phyloP scores from a whole-genome alignment of 2,329 filamentous ascomycete genomes.

The Ceratocystis huliohia region DNA sequence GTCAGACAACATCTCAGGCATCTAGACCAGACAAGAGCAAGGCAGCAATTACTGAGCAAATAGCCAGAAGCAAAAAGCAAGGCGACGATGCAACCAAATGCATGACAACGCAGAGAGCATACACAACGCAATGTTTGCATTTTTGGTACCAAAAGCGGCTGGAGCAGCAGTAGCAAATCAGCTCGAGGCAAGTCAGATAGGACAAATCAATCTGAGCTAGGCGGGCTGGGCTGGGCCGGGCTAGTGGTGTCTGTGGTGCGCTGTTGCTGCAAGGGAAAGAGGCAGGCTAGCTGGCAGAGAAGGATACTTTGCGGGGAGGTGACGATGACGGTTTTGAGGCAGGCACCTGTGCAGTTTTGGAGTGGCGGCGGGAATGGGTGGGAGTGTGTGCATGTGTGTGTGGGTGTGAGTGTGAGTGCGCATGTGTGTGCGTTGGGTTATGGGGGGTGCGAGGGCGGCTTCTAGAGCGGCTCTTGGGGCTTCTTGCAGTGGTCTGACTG shows the following conservation, averaged over 20 bases:
- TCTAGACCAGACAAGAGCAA: too few species aligned
- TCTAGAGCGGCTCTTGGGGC: not conserved
- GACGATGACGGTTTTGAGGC: not conserved
- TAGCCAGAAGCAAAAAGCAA: too few species aligned
- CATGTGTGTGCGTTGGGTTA: not conserved
- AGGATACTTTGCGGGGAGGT: not conserved
- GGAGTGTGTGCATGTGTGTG: not conserved
- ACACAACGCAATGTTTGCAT: not conserved
- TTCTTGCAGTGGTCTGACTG: conserved; percentile 20
- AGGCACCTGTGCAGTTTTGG: conserved; percentile 15
- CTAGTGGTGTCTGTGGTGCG: not conserved
- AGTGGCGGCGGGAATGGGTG: conserved; percentile 13
- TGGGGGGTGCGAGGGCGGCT: not conserved
- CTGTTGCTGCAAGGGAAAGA: too few species aligned
- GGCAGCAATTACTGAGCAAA: too few species aligned
- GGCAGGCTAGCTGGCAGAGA: not conserved
- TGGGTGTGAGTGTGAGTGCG: not conserved
- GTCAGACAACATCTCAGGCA: too few species aligned
- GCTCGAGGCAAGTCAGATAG: not conserved
- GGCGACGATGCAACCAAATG: not conserved
- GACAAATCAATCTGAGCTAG: not conserved
- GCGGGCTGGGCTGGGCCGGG: not conserved
- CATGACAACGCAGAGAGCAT: not conserved
- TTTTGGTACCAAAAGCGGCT: not conserved
- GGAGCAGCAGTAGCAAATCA: not conserved